Base-by-base conservation (phyloP, 2,329 filamentous ascomycete species). In the Trichophyton benhamiae region DNA sequence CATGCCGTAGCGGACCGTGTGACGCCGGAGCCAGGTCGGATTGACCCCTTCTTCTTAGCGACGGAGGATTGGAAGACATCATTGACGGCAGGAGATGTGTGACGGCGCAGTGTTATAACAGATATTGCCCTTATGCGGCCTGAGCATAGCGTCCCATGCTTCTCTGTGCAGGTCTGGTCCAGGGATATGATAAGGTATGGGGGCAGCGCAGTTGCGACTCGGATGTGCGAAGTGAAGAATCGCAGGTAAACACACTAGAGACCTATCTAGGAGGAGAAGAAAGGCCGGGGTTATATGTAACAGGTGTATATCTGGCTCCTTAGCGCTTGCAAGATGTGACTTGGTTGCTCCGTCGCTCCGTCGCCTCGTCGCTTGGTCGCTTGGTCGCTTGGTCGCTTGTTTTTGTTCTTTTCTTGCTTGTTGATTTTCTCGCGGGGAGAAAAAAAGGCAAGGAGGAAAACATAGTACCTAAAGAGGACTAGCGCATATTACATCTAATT, bases 1-100 rank as follows among this genome's bases (percentile, higher is more conserved):
- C 77, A 71, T 83, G 79, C 66, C 81, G 79, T 60, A 76, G 68
- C 17, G 77, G 75, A 62, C 77, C 80, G 36, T 78, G 75, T 58
- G 70, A 67, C 66, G 78, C 74, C 36, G 74, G 61, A n/a, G 72
- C 64, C 58, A 75, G 62, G 62, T 77, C 74, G 63, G 72, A 73
- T 65, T 76, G 73, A 62, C 70, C 68, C 65, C 71, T 73, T 65
- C 15, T 27, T 17, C 69, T 74, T 63, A 72, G 69, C 33, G 70
- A 67, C 60, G 71, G 67, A 58, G 72, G 67, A 66, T 68, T 71
- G 63, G 27, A 33, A 11, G 75, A 73, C 75, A 77, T 78, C 67
- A 70, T 64, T 63, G 67, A 63, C 67, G 62, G 65, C 63, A 11
- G 63, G 61, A 66, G 63, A 67, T 71, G 72, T 70, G 69, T 64